Percentiles rank a stretch among this genome's conserved stretches.
These are phyloP conservation scores for Suillus placidus DNA, from an alignment of 768 basidiomycete genomes.

Conservation along the genomic window DNA sequence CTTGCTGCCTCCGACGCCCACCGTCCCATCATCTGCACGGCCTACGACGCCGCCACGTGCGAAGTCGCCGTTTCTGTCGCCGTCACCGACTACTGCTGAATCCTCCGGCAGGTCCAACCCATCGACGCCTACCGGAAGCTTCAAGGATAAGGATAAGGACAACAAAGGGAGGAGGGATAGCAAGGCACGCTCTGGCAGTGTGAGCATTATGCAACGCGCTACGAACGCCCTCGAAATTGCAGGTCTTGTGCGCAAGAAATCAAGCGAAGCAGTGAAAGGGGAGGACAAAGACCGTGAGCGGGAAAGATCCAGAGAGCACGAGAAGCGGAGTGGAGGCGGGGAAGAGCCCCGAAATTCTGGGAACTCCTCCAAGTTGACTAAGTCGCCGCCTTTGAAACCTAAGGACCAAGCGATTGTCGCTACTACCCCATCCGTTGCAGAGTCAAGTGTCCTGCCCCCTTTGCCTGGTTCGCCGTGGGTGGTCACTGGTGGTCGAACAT, in stretches of 20 bases:
- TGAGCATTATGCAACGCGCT: constrained; percentile 95
- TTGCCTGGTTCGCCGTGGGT: constrained; percentile 76
- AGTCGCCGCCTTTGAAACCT: constrained; percentile 66
- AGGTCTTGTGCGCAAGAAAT: constrained; percentile 82
- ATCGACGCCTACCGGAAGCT: constrained; percentile 66
- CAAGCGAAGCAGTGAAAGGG: constrained; percentile 70
- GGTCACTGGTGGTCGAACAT: constrained; percentile 49
- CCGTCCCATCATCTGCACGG: constrained; percentile 41
- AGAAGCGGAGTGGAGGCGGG: constrained; percentile 44
- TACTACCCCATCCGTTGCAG: constrained; percentile 52
- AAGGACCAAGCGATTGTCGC: constrained; percentile 48
- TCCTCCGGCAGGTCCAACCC: constrained; percentile 61
- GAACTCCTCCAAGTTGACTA: constrained; percentile 61
- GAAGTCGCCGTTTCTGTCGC: constrained; percentile 57
- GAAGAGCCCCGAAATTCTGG: constrained; percentile 65
- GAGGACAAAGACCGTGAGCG: constrained; percentile 48
- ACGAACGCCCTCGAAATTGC: constrained; percentile 89
- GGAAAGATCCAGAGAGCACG: constrained; percentile 47
- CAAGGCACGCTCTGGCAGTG: constrained; percentile 82
- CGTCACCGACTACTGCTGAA: constrained; percentile 54
- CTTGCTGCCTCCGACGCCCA: constrained; percentile 80
- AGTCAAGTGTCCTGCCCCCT: constrained; percentile 23
- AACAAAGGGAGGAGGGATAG: constrained; percentile 53
- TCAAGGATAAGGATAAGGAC: constrained; percentile 57
- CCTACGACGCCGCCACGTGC: constrained; percentile 54